Evolutionary conservation across 2,329 filamentous ascomycete genomes (phyloP).

Genomic region (Colletotrichum brevisporum): DNA sequence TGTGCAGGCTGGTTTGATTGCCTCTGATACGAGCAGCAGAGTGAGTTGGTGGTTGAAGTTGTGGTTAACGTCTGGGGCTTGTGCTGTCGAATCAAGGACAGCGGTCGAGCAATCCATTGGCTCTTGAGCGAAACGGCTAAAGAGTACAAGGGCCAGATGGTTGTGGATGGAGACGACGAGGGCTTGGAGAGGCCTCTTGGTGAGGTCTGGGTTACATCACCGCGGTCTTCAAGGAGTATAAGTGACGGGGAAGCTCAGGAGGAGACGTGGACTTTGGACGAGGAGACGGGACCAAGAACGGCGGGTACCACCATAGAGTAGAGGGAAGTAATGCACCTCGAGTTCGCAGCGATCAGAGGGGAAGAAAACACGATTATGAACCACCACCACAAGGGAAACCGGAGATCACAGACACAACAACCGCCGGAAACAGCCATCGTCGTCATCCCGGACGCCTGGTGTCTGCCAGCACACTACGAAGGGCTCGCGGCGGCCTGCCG

Average conservation of each 20-base stretch:
- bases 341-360: not conserved
- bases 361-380: not conserved
- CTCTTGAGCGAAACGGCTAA: not conserved
- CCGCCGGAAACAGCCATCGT: constrained; percentile 1
- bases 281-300: too few species aligned
- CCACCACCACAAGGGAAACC: not conserved
- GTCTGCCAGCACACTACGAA: constrained; percentile 12
- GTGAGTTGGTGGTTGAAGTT: not conserved
- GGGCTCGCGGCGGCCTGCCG: constrained; percentile 5
- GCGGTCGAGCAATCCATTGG: not conserved
- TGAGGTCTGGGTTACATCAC: not conserved
- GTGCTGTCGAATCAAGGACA: not conserved
- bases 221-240: not conserved
- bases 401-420: not conserved
- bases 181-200: not conserved
- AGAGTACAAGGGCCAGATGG: not conserved
- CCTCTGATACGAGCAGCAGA: not conserved
- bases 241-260: not conserved
- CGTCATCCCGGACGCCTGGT: constrained; percentile 18
- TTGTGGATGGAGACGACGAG: not conserved
- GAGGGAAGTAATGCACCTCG: too few species aligned
- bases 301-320: not conserved
- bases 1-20: not conserved
- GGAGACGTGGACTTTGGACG: not conserved
- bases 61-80: not conserved